Evolutionary conservation across 192 early-diverging fungal genomes (phyloP), one percentile per base, ranked within the genome.

Genomic region (Umbelopsis ramanniana): DNA sequence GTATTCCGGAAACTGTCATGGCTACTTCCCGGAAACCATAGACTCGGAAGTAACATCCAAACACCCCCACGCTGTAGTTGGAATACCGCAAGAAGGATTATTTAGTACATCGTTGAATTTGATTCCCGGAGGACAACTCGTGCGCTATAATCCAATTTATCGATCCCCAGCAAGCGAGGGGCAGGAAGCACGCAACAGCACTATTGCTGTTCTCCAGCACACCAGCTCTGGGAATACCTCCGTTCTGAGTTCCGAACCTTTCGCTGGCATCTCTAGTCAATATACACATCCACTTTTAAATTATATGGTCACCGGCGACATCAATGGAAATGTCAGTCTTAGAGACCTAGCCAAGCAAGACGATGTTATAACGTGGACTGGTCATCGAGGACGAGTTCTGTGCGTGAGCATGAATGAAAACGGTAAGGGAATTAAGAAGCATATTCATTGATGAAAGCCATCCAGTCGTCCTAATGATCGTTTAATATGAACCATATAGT

Each of bases 351-450:
- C 71, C 1, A 57, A 72, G 14, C 52, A 57, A 9, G 35, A 72
- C 15, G 67, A 80, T 23, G 76, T 78, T 2, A 68, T 79, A 9
- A 63, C 73, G 29, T 86, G 85, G 85, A 72, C 81, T 15, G 81
- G 76, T 1, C 74, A 80, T 21, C 76, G 82, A 19, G 78, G 82
- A 7, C 52, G 82, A 21, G 85, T 84, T 1, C 70, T 86, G 0
- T 83, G 85, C 24, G 81, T 86, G 14, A 76, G 76, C 15, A 84
- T 86, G 85, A 86, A 84, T 70, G 79, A 81, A 24, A 74, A 74
- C 72, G 78, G 84, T 72, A 80, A 76, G 38, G 47, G 23, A 46
- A 63, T 72, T 69, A 37, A 71, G 19, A 47, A 48, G 19, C n/a
- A 52, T 52, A 33, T 69, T 68, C 53, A 45, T 33, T 35, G 15